phyloP scores from a whole-genome alignment of 2,329 filamentous ascomycete species.

The Colletotrichum cuscutae region DNA sequence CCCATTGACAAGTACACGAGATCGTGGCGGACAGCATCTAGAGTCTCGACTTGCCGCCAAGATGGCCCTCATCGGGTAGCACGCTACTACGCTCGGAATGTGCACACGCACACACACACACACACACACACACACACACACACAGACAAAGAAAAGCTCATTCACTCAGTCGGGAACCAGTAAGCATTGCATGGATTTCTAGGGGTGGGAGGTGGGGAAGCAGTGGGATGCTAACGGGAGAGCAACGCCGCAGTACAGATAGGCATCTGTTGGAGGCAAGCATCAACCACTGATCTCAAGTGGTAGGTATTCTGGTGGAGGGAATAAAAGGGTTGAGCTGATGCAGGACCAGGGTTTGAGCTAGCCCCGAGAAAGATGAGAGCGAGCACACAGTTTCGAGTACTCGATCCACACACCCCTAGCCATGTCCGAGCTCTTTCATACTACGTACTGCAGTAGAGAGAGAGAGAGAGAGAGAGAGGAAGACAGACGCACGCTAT shows the following conservation, averaged over 20 bases:
- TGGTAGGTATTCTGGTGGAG: not conserved
- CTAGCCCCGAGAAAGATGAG: conserved; percentile 13
- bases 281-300: conserved; percentile 7
- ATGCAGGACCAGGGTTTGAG: conserved; percentile 14
- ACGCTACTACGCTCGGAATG: not conserved
- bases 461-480: not conserved
- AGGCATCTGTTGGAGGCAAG: not conserved
- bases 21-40: not conserved
- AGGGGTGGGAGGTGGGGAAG: not conserved
- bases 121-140: no score
- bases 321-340: conserved; percentile 14
- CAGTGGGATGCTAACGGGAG: conserved; percentile 1
- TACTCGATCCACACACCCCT: not conserved
- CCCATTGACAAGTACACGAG: not conserved
- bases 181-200: not conserved
- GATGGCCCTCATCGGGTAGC: not conserved
- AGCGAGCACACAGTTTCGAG: not conserved
- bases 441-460: not conserved
- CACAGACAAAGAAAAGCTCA: not conserved
- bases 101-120: not conserved
- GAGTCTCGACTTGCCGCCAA: not conserved
- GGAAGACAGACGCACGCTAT: not conserved
- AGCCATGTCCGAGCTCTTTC: not conserved
- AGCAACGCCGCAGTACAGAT: conserved; percentile 14
- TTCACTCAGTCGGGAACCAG: not conserved